Conservation (phyloP, 768 basidiomycete genomes). For the Strobilomyces dryophilus region DNA sequence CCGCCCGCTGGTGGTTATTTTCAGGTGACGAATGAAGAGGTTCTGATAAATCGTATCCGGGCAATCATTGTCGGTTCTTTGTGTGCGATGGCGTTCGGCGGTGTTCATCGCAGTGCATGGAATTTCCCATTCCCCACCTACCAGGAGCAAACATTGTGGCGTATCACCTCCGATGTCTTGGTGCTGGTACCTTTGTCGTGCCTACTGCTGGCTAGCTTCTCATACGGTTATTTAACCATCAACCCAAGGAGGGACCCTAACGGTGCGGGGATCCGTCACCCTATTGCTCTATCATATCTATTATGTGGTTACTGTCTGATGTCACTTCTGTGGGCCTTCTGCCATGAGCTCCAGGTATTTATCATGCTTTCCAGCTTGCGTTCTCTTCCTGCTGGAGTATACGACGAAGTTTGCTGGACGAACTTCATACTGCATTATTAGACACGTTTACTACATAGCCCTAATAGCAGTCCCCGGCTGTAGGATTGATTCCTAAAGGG, state of each 20-base stretch:
- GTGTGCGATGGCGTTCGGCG: background rate
- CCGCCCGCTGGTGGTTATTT: background rate
- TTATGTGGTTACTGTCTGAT: background rate
- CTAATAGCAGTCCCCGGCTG: no score
- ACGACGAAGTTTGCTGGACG: background rate
- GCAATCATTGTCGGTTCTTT: background rate
- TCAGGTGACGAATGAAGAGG: background rate
- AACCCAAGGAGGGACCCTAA: no score
- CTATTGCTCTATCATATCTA: no score
- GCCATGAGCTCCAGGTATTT: background rate
- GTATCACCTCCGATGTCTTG: no score
- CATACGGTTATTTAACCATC: no score
- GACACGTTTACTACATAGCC: no score
- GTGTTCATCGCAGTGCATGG: background rate
- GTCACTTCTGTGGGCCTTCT: background rate
- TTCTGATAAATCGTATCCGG: background rate
- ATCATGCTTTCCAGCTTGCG: background rate
- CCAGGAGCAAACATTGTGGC: background rate
- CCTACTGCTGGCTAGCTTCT: no score
- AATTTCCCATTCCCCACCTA: background rate
- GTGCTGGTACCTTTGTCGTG: no score
- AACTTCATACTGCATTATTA: no score
- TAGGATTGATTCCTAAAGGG: no score
- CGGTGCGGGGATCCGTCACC: no score
- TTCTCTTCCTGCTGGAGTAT: background rate